Conservation (phyloP, 345 rosid species). For the Populus davidiana region DNA sequence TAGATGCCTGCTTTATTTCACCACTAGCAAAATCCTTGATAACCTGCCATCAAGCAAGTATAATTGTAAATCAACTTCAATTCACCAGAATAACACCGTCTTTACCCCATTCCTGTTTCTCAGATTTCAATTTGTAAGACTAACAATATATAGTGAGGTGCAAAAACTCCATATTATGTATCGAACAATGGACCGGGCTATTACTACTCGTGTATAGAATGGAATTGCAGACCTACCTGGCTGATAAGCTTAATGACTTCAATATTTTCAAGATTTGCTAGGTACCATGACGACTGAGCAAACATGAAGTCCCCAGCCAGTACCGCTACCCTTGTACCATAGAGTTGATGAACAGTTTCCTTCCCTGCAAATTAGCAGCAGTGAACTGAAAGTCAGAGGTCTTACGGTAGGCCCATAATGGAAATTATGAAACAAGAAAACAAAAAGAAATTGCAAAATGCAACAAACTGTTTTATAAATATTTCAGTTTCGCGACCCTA, state of each 20-base stretch:
- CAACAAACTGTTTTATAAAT: neutral
- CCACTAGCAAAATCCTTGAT: slow-evolving; percentile 98
- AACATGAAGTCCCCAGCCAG: slow-evolving; percentile 96
- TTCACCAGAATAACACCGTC: neutral
- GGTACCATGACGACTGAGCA: slow-evolving; percentile 98
- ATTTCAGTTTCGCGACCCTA: neutral
- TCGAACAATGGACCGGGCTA: neutral
- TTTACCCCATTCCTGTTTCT: neutral
- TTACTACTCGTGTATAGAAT: neutral
- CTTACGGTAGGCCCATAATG: neutral
- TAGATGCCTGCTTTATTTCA: slow-evolving; percentile 95
- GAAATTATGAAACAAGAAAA: neutral
- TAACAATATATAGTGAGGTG: neutral
- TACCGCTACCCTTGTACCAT: slow-evolving; percentile 84
- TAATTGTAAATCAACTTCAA: neutral
- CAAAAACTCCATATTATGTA: neutral
- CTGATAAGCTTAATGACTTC: slow-evolving; percentile 95
- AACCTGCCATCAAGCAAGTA: slow-evolving; percentile 45
- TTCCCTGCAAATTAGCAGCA: slow-evolving; percentile 45
- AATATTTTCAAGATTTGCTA: slow-evolving; percentile 90
- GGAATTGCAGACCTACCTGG: slow-evolving; percentile 51
- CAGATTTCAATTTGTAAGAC: neutral
- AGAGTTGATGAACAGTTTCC: slow-evolving; percentile 79
- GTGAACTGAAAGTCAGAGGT: neutral
- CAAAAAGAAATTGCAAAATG: neutral